phyloP scores from a whole-genome alignment of 2,329 filamentous ascomycete genomes.

The Colletotrichum sp. region DNA sequence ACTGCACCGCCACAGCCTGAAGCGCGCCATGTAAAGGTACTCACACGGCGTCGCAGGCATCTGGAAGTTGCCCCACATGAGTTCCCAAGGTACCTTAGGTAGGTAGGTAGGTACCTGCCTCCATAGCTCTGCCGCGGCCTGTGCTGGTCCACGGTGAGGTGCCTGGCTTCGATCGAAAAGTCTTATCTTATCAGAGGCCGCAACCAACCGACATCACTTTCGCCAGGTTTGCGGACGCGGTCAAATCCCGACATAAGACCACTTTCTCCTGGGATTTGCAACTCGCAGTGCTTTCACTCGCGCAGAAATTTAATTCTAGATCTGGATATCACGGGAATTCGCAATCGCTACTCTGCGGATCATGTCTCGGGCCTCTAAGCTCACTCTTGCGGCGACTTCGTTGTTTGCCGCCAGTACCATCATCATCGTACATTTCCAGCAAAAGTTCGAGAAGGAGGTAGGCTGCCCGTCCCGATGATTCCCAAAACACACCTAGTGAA shows the following conservation, averaged over 20 bases:
- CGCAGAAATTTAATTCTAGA: not conserved
- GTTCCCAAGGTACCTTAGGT: not conserved
- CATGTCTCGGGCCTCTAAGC: constrained; percentile 92
- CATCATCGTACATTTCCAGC: constrained; percentile 86
- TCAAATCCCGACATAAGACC: not conserved
- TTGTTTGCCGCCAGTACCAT: constrained; percentile 79
- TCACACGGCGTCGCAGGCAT: not conserved
- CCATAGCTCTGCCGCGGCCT: not conserved
- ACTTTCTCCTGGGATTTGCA: not conserved
- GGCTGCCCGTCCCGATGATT: not conserved
- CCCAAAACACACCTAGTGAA: not conserved
- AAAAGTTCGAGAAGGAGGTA: constrained; percentile 68
- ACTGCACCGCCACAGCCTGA: not conserved
- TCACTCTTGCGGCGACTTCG: constrained; percentile 81
- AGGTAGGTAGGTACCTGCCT: not conserved
- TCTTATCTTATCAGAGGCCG: not conserved
- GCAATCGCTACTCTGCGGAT: not conserved
- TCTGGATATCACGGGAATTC: not conserved
- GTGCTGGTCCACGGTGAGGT: not conserved
- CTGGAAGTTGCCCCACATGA: not conserved
- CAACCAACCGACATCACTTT: not conserved
- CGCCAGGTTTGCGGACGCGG: not conserved
- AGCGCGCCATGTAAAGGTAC: not conserved
- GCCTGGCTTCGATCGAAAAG: not conserved
- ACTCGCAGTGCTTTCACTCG: not conserved